These are phyloP conservation scores for Plasmodium coatneyi DNA, from an alignment of 169 alveolate genomes.

Conservation along the genomic window DNA sequence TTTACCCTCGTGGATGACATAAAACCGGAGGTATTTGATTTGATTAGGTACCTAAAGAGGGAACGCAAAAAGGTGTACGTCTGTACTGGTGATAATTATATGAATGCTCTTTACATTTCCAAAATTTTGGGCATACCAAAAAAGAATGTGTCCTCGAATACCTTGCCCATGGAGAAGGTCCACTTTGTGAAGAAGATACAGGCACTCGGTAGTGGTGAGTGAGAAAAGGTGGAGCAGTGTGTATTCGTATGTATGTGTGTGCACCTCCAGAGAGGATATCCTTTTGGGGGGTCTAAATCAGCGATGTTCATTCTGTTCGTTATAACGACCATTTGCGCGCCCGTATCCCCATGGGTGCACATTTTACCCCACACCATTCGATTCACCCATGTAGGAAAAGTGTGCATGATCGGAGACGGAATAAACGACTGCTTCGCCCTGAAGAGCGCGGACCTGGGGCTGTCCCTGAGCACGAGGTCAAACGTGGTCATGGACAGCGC, in stretches of 20 bases:
- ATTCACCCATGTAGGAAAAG: slow-evolving; percentile 31
- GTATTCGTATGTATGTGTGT: background rate
- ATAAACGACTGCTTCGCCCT: slow-evolving; percentile 73
- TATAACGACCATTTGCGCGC: no score
- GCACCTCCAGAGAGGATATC: background rate
- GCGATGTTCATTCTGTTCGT: background rate
- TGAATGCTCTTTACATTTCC: slow-evolving; percentile 65
- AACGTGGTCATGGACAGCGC: slow-evolving; percentile 74
- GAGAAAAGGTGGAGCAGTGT: background rate
- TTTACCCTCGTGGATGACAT: slow-evolving; percentile 56
- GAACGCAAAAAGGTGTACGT: slow-evolving; percentile 52
- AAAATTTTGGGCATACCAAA: slow-evolving; percentile 63
- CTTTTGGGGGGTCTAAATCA: background rate
- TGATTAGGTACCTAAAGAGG: slow-evolving; percentile 31
- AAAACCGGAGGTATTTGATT: slow-evolving; percentile 63
- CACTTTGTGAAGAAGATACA: slow-evolving; percentile 66
- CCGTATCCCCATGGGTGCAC: background rate
- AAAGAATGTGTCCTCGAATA: slow-evolving; percentile 47
- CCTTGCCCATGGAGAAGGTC: slow-evolving; percentile 64
- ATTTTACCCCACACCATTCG: background rate
- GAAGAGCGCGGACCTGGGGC: slow-evolving; percentile 66
- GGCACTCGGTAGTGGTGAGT: slow-evolving; percentile 52
- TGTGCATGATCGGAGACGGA: slow-evolving; percentile 73
- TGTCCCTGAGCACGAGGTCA: slow-evolving; percentile 62
- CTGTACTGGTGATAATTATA: slow-evolving; percentile 71